phyloP scores from a whole-genome alignment of 768 basidiomycete genomes.

The Mycena chlorophos region DNA sequence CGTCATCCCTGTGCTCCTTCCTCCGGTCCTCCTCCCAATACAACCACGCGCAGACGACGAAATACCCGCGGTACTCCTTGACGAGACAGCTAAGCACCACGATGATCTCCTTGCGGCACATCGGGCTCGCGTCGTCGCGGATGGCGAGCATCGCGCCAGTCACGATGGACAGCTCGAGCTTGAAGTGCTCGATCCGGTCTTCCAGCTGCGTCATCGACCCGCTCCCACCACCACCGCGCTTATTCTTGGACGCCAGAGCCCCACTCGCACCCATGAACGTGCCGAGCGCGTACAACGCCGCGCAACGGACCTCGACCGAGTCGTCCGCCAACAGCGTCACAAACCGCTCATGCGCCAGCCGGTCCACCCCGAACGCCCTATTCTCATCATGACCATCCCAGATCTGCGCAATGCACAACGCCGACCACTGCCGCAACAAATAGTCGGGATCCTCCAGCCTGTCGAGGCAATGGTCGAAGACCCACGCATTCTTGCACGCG shows the following conservation, averaged over 20 bases:
- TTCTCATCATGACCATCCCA: slow-evolving; percentile 94
- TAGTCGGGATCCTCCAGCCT: slow-evolving; percentile 89
- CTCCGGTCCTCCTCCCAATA: slow-evolving; percentile 90
- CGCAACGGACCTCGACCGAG: slow-evolving; percentile 90
- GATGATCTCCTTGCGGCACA: slow-evolving; percentile 93
- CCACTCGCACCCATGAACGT: slow-evolving; percentile 92
- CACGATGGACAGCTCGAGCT: slow-evolving; percentile 89
- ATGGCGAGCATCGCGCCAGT: slow-evolving; percentile 86
- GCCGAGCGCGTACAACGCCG: slow-evolving; percentile 87
- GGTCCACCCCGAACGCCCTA: slow-evolving; percentile 78
- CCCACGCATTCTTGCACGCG: slow-evolving; percentile 76
- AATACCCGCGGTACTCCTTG: slow-evolving; percentile 95
- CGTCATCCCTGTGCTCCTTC: slow-evolving; percentile 52
- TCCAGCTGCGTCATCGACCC: slow-evolving; percentile 78
- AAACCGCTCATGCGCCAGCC: slow-evolving; percentile 79
- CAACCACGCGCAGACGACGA: slow-evolving; percentile 94
- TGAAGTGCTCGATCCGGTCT: slow-evolving; percentile 70
- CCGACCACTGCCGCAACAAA: slow-evolving; percentile 90
- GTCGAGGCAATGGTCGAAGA: slow-evolving; percentile 86
- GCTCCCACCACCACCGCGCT: slow-evolving; percentile 75
- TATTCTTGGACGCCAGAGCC: slow-evolving; percentile 60
- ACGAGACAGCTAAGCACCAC: slow-evolving; percentile 90
- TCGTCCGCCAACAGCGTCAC: slow-evolving; percentile 79
- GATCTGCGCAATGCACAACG: slow-evolving; percentile 90
- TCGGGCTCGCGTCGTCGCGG: slow-evolving; percentile 92